A percentile compares a stretch with the other conserved stretches of the same genome.
Conservation (phyloP, 139 green algal genomes). For the Micractinium conductrix region DNA sequence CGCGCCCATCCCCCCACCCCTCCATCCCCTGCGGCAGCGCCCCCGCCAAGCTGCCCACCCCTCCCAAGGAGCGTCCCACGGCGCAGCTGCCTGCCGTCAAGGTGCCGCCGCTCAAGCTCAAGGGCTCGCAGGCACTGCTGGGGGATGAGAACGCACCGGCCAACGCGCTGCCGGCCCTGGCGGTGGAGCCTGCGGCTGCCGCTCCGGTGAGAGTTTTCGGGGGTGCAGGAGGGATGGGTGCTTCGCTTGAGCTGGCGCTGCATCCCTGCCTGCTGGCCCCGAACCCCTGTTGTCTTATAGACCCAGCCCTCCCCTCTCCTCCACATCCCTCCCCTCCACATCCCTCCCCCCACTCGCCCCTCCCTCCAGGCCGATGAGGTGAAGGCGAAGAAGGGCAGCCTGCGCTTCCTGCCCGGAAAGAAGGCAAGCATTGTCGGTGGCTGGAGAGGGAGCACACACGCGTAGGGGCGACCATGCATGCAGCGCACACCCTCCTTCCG, state of each 20-base stretch:
- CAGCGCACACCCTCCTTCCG: too few relatives aligned
- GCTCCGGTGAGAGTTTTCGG: too few relatives aligned
- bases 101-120: constrained; percentile 31
- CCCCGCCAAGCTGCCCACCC: constrained; percentile 22
- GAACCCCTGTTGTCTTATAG: too few relatives aligned
- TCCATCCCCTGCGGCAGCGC: constrained; percentile 6
- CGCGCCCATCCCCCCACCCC: too few relatives aligned
- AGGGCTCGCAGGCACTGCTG: background rate
- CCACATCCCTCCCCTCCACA: too few relatives aligned
- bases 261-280: too few relatives aligned
- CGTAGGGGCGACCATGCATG: background rate
- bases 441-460: background rate
- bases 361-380: background rate
- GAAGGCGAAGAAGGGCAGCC: constrained; percentile 8
- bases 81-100: constrained; percentile 17
- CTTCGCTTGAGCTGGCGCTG: too few relatives aligned
- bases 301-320: too few relatives aligned
- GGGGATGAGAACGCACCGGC: constrained; percentile 1
- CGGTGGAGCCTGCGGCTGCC: background rate
- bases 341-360: too few relatives aligned
- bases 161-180: too few relatives aligned
- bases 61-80: constrained; percentile 2
- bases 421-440: background rate
- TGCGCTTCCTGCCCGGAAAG: constrained; percentile 26
- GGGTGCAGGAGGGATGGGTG: too few relatives aligned